Evolutionary conservation across 2,329 filamentous ascomycete genomes (phyloP).

Genomic region (Phaeosphaeriaceae sp.): DNA sequence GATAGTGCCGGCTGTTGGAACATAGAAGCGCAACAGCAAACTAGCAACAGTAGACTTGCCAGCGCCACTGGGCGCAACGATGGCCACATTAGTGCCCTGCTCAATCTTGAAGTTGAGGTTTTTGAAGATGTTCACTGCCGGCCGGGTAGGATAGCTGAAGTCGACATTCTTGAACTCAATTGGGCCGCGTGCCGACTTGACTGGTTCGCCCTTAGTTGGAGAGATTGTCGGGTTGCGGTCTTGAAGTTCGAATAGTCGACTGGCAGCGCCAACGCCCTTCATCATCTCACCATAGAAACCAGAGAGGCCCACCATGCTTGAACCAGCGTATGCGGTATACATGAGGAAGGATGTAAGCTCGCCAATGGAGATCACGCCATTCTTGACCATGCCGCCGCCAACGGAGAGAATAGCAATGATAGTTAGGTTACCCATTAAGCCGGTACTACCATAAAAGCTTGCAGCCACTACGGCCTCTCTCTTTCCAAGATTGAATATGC

Average conservation of each 20-base stretch:
- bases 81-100: constrained; percentile 91
- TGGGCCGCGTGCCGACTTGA: constrained; percentile 82
- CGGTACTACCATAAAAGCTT: constrained; percentile 85
- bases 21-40: constrained; percentile 90
- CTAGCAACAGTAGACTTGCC: constrained; percentile 96
- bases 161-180: constrained; percentile 86
- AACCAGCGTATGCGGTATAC: constrained; percentile 89
- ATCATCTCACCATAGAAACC: constrained; percentile 98
- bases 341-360: constrained; percentile 97
- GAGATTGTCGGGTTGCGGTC: constrained; percentile 86
- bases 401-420: constrained; percentile 89
- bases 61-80: constrained; percentile 93
- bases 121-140: constrained; percentile 89
- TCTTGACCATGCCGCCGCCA: constrained; percentile 87
- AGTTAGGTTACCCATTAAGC: constrained; percentile 95
- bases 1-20: constrained; percentile 77
- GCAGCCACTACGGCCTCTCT: constrained; percentile 87
- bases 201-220: constrained; percentile 80
- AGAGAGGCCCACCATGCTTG: constrained; percentile 90
- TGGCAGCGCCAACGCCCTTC: constrained; percentile 98
- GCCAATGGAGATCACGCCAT: constrained; percentile 84
- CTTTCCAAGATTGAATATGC: constrained; percentile 88
- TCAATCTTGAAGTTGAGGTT: constrained; percentile 89
- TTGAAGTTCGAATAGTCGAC: constrained; percentile 91
- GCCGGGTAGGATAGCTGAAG: constrained; percentile 93